Evolutionary conservation across 495 filamentous ascomycete genomes (phyloP).

Genomic region (Bathelium albidoporum): DNA sequence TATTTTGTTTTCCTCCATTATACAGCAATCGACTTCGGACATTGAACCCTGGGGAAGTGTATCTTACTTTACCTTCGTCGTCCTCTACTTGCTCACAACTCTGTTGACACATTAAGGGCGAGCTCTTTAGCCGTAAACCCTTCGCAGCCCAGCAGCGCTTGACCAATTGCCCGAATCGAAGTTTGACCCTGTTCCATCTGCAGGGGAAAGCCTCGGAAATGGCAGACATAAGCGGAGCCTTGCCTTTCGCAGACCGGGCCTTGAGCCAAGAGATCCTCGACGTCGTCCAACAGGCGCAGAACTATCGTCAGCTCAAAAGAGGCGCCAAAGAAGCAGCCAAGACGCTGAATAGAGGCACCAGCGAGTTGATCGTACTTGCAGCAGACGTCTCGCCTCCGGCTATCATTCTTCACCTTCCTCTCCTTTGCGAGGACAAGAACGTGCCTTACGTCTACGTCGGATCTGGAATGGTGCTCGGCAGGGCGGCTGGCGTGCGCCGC

Average conservation of each 20-base stretch:
- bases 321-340: constrained; percentile 69
- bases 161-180: too few species aligned
- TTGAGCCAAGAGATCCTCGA: constrained; percentile 59
- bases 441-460: constrained; percentile 43
- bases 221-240: neutral
- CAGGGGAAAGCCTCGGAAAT: too few species aligned
- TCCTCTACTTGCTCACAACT: too few species aligned
- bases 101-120: too few species aligned
- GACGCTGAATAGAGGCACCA: constrained; percentile 77
- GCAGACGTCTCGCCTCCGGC: constrained; percentile 6
- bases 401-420: neutral
- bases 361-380: constrained; percentile 48
- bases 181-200: too few species aligned
- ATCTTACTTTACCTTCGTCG: too few species aligned
- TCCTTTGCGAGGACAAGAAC: constrained; percentile 44
- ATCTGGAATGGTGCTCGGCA: constrained; percentile 63
- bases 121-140: too few species aligned
- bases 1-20: too few species aligned
- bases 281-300: constrained; percentile 73
- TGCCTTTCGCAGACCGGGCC: neutral
- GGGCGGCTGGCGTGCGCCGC: constrained; percentile 73
- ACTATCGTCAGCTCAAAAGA: constrained; percentile 84
- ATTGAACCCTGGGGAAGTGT: too few species aligned
- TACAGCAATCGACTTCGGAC: too few species aligned
- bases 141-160: too few species aligned